Evolutionary conservation across 768 basidiomycete species (phyloP), one percentile per base, ranked within the genome.

Genomic region (Tubosaeta brunneosetosa): DNA sequence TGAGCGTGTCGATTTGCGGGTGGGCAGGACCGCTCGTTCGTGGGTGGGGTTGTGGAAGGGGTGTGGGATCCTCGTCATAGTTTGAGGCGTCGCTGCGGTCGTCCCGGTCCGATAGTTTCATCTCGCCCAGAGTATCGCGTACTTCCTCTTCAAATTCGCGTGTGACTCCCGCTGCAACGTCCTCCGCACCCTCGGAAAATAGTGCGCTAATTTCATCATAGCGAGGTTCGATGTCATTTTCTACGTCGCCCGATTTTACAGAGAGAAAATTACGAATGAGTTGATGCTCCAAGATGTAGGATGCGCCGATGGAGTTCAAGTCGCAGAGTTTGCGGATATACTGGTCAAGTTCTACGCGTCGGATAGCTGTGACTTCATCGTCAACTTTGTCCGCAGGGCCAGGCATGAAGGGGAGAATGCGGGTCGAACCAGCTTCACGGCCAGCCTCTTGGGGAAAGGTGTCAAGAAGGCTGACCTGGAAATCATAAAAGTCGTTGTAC

Each of bases 401-500:
- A 3, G 97, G 97, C 97, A 99, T 99, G 71, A 84, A 97, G 1
- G 97, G 97, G 26, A 99, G 74, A 47, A 95, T 87, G 33, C 97
- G 80, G 9, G 77, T 77, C 56, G 82, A 74, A 27, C 77, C 77
- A 10, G 81, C 74, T 33, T 84, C 71, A 14, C 90, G 82, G 19
- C 97, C 97, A 13, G 93, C 97, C 72, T 99, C 97, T 42, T 80
- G 80, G 7, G 94, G 94, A 71, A 94, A 97, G 0, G 80, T 77
- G 43, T 93, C 82, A 55, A 98, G 81, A 22, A 99, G 80, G 5
- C 81, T 75, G 51, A 97, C 88, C 65, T 99, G 97, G 70, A 97
- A 97, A 62, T 94, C 91, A 72, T 95, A 97, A 70, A 99, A 99
- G 70, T 99, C 95, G 62, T 94, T 90, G 77, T 99, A 99, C 25